phyloP scores from a whole-genome alignment of 371 early-diverging fungal species.

The Mucor circinelloides region DNA sequence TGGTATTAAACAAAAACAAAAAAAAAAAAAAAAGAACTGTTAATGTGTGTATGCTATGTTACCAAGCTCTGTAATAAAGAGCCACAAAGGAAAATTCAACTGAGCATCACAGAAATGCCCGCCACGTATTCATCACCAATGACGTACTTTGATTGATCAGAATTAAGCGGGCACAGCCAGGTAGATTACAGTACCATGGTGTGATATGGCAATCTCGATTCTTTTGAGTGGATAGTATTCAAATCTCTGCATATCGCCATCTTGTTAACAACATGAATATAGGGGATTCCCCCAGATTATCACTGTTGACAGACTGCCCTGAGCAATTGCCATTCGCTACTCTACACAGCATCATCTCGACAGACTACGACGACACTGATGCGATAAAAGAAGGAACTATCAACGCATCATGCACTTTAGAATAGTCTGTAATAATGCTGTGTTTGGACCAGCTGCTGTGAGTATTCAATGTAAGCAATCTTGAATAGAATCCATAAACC shows the following conservation, averaged over 20 bases:
- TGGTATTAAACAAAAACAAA: background rate
- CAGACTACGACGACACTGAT: too few species aligned
- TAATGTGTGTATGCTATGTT: background rate
- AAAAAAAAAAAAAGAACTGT: background rate
- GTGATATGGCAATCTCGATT: background rate
- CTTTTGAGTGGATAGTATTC: background rate
- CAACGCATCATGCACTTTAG: too few species aligned
- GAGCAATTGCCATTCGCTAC: too few species aligned
- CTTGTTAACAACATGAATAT: background rate
- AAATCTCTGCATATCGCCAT: background rate
- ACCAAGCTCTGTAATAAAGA: background rate
- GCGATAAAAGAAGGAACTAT: too few species aligned
- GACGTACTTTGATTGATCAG: background rate
- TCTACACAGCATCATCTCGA: background rate
- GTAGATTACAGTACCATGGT: too few species aligned
- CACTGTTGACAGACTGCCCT: background rate
- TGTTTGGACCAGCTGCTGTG: too few species aligned
- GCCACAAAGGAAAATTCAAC: background rate
- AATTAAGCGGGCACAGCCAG: background rate
- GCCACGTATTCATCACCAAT: background rate
- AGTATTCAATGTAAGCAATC: background rate
- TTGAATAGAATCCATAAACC: background rate
- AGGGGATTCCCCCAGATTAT: background rate
- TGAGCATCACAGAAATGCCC: background rate
- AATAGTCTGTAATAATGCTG: too few species aligned